Conservation (phyloP, 2,329 filamentous ascomycete genomes). For the Xylogone sp. region DNA sequence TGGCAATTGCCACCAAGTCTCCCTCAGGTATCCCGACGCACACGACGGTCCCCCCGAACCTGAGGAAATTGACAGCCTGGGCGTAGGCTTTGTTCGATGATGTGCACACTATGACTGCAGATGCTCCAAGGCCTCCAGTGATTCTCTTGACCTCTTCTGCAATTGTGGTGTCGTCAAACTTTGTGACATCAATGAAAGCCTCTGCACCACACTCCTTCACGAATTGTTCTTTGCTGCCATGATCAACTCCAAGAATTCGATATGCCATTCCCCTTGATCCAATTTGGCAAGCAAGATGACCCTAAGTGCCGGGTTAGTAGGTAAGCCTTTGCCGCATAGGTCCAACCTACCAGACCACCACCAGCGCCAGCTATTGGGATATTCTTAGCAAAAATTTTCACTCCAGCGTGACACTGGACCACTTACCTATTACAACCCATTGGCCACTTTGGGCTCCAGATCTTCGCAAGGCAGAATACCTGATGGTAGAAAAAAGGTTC, state of each 20-base stretch:
- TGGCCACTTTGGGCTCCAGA: constrained; percentile 43
- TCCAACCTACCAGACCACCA: constrained; percentile 45
- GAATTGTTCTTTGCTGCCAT: constrained; percentile 55
- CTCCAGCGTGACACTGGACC: neutral
- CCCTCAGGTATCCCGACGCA: constrained; percentile 49
- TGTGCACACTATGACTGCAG: constrained; percentile 56
- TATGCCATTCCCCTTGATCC: constrained; percentile 56
- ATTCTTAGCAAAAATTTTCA: neutral
- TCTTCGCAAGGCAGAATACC: constrained; percentile 61
- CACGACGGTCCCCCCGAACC: constrained; percentile 46
- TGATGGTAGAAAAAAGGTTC: constrained; percentile 15
- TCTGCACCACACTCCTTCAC: constrained; percentile 60
- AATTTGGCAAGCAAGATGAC: constrained; percentile 60
- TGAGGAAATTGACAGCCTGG: constrained; percentile 42
- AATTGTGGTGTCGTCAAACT: constrained; percentile 44
- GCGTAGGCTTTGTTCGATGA: constrained; percentile 46
- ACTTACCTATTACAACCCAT: constrained; percentile 41
- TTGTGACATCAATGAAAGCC: constrained; percentile 60
- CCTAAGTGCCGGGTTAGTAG: constrained; percentile 28
- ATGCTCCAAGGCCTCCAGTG: constrained; percentile 55
- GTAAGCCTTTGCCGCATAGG: neutral
- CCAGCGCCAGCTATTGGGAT: constrained; percentile 45
- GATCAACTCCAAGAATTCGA: constrained; percentile 63
- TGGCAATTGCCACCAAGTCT: constrained; percentile 38
- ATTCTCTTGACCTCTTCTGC: constrained; percentile 51